These are phyloP conservation scores for Aspergillus tanneri DNA, from an alignment of 2,329 filamentous ascomycete genomes.

Conservation along the genomic window DNA sequence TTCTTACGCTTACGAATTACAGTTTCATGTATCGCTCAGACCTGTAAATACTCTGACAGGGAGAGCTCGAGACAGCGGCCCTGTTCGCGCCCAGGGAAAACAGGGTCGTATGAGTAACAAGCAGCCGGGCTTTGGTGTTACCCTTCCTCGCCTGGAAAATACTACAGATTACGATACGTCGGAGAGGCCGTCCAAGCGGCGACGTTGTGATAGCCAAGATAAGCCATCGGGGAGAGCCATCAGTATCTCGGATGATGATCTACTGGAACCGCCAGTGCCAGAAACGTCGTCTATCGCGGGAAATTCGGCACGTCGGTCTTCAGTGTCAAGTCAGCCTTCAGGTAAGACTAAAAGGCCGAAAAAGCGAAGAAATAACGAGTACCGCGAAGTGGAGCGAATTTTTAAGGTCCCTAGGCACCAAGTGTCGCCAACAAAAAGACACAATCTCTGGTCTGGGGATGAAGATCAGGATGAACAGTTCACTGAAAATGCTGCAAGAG, in stretches of 20 bases:
- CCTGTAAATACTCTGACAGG: conserved; percentile 28
- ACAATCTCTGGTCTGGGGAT: conserved; percentile 6
- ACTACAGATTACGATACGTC: conserved; percentile 19
- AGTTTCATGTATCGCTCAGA: conserved; percentile 18
- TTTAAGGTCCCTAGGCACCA: conserved; percentile 10
- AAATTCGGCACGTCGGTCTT: conserved; percentile 19
- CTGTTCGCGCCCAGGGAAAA: conserved; percentile 31
- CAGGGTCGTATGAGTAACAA: conserved; percentile 3
- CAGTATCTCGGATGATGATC: conserved; percentile 23
- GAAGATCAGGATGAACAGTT: conserved; percentile 25
- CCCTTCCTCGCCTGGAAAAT: conserved; percentile 12
- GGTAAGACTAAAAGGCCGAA: conserved; percentile 4
- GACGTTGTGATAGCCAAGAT: conserved; percentile 23
- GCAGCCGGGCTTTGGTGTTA: conserved; percentile 5
- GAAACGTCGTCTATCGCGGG: conserved; percentile 9
- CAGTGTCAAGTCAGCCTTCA: conserved; percentile 22
- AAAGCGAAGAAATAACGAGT: conserved; percentile 18
- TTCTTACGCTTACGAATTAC: background rate
- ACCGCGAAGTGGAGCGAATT: conserved; percentile 21
- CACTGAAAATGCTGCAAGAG: conserved; percentile 24
- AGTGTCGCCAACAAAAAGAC: conserved; percentile 9
- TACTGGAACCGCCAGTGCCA: conserved; percentile 8
- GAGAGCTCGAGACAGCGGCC: conserved; percentile 32
- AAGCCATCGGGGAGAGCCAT: conserved; percentile 3
- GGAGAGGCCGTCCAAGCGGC: conserved; percentile 30